Base-by-base conservation (phyloP, 495 filamentous ascomycete species). In the Pseudotulostoma volvatum region DNA sequence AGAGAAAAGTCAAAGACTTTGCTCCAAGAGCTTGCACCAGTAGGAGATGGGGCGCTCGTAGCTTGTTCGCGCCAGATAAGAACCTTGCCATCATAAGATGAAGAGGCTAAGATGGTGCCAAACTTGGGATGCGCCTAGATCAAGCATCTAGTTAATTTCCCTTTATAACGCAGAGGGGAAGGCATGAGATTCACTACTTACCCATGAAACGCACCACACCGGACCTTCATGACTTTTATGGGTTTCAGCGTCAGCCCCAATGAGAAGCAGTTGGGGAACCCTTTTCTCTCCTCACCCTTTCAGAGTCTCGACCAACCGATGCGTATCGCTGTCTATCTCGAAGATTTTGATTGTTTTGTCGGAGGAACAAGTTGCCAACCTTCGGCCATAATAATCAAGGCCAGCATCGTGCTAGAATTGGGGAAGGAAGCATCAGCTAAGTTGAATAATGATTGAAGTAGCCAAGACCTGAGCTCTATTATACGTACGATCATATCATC, bases 261-360 rank as follows among this genome's bases (percentile, higher is more conserved):
- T 16, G 23, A 15, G 8, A 9, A 21, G 16, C 15, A 19, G n/a
- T 16, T 31, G n/a, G n/a, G n/a, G n/a, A n/a, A n/a, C n/a, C n/a
- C n/a, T 9, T 0, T 25, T 13, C 9, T 15, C 7, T 20, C 11
- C 67, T 42, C 75, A 93, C 88, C 88, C 88, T 61, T 90, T 93
- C 46, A 96, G 66, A 23, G 90, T 97, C 65, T 95, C 90, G 17
- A 80, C 77, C 37, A 96, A 63, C 35, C 83, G 72, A 60, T 99
- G 90, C 47, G 80, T 73, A 52, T 94, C 85, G 45, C 87, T 85
- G 58, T 96, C 90, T 36, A 96, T 80, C 64, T 96, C 90, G 51
- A 95, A 99, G 56, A 99, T 94, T 64, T 95, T 96, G 66, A 99
- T 92, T 35, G 88, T 96, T 56, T 85, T 84, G 61, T 99, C 90